These are phyloP conservation scores for Tephrocybe sp. DNA, from an alignment of 768 basidiomycete species.

Conservation along the genomic window DNA sequence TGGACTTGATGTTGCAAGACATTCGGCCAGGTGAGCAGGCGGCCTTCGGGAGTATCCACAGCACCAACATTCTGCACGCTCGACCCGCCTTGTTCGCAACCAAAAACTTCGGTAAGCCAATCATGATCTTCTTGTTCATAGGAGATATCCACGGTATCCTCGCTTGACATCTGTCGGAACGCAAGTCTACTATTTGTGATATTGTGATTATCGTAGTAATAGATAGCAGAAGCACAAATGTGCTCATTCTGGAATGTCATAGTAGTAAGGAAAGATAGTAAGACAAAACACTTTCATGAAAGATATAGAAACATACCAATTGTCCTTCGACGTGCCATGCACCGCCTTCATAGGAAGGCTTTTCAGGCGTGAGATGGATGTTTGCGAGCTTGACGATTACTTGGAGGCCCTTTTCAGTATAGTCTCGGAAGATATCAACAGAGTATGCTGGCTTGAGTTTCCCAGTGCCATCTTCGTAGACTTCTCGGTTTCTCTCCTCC, in stretches of 20 bases:
- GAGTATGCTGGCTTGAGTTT: neutral
- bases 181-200: slow-evolving; percentile 11
- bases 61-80: slow-evolving; percentile 11
- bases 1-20: slow-evolving; percentile 15
- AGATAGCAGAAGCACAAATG: slow-evolving; percentile 19
- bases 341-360: slow-evolving; percentile 14
- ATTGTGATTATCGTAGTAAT: slow-evolving; percentile 17
- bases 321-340: slow-evolving; percentile 19
- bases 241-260: slow-evolving; percentile 14
- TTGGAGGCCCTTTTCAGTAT: slow-evolving; percentile 10
- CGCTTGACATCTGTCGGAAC: slow-evolving; percentile 10
- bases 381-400: slow-evolving; percentile 18
- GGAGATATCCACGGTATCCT: neutral
- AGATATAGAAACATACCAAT: slow-evolving; percentile 6
- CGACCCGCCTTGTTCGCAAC: neutral
- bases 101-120: slow-evolving; percentile 11
- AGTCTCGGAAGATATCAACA: slow-evolving; percentile 12
- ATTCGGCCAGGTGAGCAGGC: slow-evolving; percentile 15
- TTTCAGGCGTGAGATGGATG: slow-evolving; percentile 17
- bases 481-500: neutral
- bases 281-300: neutral
- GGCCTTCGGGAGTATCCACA: slow-evolving; percentile 14
- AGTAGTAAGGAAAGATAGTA: neutral
- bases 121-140: slow-evolving; percentile 8
- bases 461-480: neutral